Evolutionary conservation across 2,329 filamentous ascomycete genomes (phyloP), one percentile per base, ranked within the genome.

Genomic region (Talaromyces sp.): DNA sequence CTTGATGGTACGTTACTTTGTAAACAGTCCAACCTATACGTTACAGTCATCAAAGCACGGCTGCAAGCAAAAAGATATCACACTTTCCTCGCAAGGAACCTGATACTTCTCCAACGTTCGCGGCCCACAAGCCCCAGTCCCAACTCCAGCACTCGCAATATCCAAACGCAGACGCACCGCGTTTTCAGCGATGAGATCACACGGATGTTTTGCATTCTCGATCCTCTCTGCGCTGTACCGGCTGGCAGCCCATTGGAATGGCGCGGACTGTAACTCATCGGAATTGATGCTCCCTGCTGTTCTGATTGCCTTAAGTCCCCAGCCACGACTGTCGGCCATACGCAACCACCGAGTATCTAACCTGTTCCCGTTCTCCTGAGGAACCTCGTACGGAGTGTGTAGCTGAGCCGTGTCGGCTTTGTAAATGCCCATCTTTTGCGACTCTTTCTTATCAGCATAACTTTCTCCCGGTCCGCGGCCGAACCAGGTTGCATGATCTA

Each of bases 161-260:
- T 72, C 70, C 25, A 72, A 53, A 53, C 70, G 65, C 19, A 71
- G 58, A 4, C 61, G 29, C 8, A 71, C 65, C 2, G 51, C 61
- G 22, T 68, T 60, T 11, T 67, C 69, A 17, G 64, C 15, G 22
- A 70, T 61, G 8, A 72, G 67, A 53, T 71, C 70, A 29, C 66
- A 58, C 4, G 69, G 64, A 59, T 72, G 70, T 51, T 51, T 51
- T 17, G 47, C 47, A 27, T 29, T 2, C 25, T 51, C 47, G 25
- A 51, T 17, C 25, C 1, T 27, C 4, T 25, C 10, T 8, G 47
- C 47, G 13, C 47, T 27, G 47, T 27, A 29, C 47, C 47, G 47
- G 22, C 25, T 51, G 13, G 47, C 47, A 17, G 25, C 25, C 47
- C 47, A 51, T 51, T 51, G 25, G 6, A 51, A 51, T 27, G 47